Evolutionary conservation across 768 basidiomycete genomes (phyloP), one percentile per base, ranked within the genome.

Genomic region (Astraeus odoratus): DNA sequence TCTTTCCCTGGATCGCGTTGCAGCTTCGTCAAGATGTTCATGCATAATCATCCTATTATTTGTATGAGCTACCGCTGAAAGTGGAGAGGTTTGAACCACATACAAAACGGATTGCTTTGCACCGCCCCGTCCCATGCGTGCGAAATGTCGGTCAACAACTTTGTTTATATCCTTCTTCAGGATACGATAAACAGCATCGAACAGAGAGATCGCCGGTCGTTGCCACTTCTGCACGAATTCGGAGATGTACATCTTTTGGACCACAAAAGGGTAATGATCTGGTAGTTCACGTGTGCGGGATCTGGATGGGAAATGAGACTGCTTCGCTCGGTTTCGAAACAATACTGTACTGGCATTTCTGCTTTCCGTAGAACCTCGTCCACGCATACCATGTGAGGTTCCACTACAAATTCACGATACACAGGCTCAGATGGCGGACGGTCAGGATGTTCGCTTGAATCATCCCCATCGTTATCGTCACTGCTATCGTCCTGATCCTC

Each of bases 271-370:
- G 47, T 77, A 82, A 49, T 74, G 72, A 10, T 76, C 80, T 0
- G 83, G 84, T 0, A 87, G 69, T 52, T 87, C 84, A 1, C 86
- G 76, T 1, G 83, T 81, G 3, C 80, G 72, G 1, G 86, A 76
- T 18, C 86, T 88, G 45, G 8, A 23, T 23, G 19, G 7, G 35
- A 20, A 15, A 15, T 2, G 0, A 15, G 8, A 24, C 4, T 2
- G 6, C 13, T 1, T 31, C 10, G 30, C 23, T 8, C 5, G 10
- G 24, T 10, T 4, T 6, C 16, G 26, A 29, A n/a, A 25, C 10
- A 18, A 8, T 4, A 1, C 6, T 6, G 34, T 8, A 64, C 76
- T 24, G 55, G 81, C 83, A 63, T 53, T 25, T 69, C 55, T 0
- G 78, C 78, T 4, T 62, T 58, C 9, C 61, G 45, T 35, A 77